Base-by-base conservation (phyloP, 495 filamentous ascomycete genomes). In the Aspergillus steynii region DNA sequence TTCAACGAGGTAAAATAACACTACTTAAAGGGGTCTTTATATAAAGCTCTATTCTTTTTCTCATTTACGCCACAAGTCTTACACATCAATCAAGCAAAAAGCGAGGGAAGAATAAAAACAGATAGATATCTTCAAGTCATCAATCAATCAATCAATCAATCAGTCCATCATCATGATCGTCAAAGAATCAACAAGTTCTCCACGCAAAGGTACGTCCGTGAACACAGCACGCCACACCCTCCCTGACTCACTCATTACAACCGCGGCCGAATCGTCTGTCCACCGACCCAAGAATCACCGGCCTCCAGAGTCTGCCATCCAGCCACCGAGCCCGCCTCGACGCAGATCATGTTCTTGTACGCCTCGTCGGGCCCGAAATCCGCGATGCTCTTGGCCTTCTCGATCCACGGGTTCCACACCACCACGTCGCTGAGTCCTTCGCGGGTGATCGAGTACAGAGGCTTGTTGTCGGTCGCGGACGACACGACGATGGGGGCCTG, bases 361-460 rank as follows among this genome's bases (percentile, higher is more conserved):
- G 91, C 95, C 59, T 92, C 90, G 66, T 92, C 87, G 4, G 94
- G 94, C 51, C 82, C 86, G 74, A 99, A 97, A 68, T 99, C 95
- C 37, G 78, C 87, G 82, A 98, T 93, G 0, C 82, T 83, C 64
- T 82, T 82, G 7, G 90, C 88, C 74, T 93, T 94, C 56, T 91
- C 90, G 32, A 81, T 80, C 93, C 95, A 97, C 4, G 96, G 96
- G 73, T 99, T 99, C 96, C 96, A 99, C 2, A 99, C 91, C 2
- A 97, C 93, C 34, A 93, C 88, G 56, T 98, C 91, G 56, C 77
- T 77, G 58, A 99, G 77, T 66, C 88, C 92, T 73, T 96, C 90
- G 47, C 96, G 83, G 20, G 85, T 83, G 32, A 97, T 79, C 26
- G 83, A 85, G 76, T 88, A 96, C 31, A 83, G 74, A 53, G 87